Base-by-base conservation (phyloP, 148 eudicot genomes). In the Pharnaceum exiguum region DNA sequence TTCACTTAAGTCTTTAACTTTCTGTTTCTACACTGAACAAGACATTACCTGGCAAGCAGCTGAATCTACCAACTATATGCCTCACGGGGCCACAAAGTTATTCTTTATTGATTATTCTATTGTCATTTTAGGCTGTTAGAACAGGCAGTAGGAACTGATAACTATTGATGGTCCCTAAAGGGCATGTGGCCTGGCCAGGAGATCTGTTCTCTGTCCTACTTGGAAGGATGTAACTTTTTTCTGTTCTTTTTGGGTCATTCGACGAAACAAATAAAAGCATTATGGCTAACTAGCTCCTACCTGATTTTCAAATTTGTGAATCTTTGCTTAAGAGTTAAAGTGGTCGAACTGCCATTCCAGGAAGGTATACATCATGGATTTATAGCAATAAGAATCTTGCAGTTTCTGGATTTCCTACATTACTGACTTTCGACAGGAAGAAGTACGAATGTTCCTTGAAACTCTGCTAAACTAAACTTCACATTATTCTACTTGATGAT, bases 161-260 rank as follows among this genome's bases (percentile, higher is more conserved):
- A 50, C 69, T 63, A 49, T 51, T 52, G 70, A 59, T 65, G 75
- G 75, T 71, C 75, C 75, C 75, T 66, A 65, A 71, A 47, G 17
- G 61, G 61, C 75, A 71, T 65, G 66, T 59, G 66, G 30, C 55
- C 59, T 59, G 66, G 30, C 55, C 59, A 58, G 65, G 75, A 71
- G 75, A 64, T 71, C 75, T 59, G 52, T 61, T 51, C 65, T 45
- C 65, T 64, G 63, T 71, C 75, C 53, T 71, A 24, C 57, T 69
- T 62, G 36, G 46, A 27, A 29, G 39, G 68, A 32, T 55, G n/a
- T n/a, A n/a, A n/a, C n/a, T n/a, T n/a, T n/a, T n/a, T n/a, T 62
- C 36, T 55, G 45, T 25, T 35, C 46, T 30, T 22, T 37, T 37
- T 24, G 10, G 5, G 33, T 18, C 40, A 33, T 45, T 44, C 18